Conservation (phyloP, 805 yeast species). For the Wickerhamomyces sydowiorum region DNA sequence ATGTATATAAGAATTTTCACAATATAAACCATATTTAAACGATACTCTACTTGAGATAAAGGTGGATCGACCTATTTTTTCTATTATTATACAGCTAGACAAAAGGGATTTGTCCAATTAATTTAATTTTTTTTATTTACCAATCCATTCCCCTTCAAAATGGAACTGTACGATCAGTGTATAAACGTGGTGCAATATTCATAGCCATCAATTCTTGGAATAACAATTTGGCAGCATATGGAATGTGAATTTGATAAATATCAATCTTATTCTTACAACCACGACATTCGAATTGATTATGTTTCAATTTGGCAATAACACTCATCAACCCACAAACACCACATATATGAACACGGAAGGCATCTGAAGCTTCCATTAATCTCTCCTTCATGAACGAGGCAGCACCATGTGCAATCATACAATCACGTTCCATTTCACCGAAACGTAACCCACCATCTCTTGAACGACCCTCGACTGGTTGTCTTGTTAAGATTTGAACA, state of each 20-base stretch:
- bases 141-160: constrained; percentile 16
- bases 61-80: not conserved
- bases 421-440: constrained; percentile 99
- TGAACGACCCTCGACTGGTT: constrained; percentile 98
- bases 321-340: constrained; percentile 98
- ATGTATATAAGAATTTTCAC: no score
- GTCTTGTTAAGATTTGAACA: constrained; percentile 94
- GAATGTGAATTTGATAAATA: constrained; percentile 95
- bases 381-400: constrained; percentile 97
- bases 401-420: constrained; percentile 99
- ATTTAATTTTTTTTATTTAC: not conserved
- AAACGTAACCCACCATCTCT: constrained; percentile 99
- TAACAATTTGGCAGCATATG: constrained; percentile 95
- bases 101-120: not conserved
- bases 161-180: constrained; percentile 81
- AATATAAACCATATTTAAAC: no score
- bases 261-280: constrained; percentile 98
- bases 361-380: constrained; percentile 98
- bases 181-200: constrained; percentile 96
- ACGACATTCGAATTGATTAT: constrained; percentile 97
- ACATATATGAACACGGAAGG: constrained; percentile 96
- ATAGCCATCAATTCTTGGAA: constrained; percentile 99
- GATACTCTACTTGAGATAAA: no score
- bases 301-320: constrained; percentile 94
- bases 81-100: not conserved